phyloP scores from a whole-genome alignment of 768 basidiomycete species.

The Astraeus odoratus region DNA sequence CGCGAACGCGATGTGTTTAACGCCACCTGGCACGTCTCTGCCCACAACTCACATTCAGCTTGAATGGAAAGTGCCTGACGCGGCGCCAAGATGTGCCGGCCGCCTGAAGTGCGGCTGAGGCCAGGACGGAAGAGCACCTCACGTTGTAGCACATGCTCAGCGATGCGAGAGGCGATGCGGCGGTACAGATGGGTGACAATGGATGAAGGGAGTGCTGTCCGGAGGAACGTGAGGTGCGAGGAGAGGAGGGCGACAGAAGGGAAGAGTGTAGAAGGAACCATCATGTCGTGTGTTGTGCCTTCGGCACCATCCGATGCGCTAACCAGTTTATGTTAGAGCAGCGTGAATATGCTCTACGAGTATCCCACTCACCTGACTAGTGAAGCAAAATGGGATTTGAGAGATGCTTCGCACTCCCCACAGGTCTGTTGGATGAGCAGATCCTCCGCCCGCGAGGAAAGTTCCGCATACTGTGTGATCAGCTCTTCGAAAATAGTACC shows the following conservation, averaged over 20 bases:
- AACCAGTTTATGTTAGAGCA: neutral
- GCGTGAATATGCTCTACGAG: neutral
- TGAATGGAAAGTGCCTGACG: conserved; percentile 54
- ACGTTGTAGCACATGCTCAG: conserved; percentile 77
- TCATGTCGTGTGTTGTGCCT: conserved; percentile 25
- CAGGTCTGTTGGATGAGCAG: conserved; percentile 82
- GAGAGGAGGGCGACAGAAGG: conserved; percentile 75
- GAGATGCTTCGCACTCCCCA: conserved; percentile 68
- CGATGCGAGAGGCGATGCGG: conserved; percentile 58
- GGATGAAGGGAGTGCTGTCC: conserved; percentile 51
- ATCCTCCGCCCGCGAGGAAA: conserved; percentile 71
- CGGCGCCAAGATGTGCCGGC: conserved; percentile 16
- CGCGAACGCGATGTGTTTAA: conserved; percentile 41
- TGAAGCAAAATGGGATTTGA: conserved; percentile 66
- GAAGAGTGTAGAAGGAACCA: conserved; percentile 65
- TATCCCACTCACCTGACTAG: conserved; percentile 34
- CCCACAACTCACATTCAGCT: conserved; percentile 77
- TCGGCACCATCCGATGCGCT: neutral
- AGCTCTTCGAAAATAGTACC: conserved; percentile 79
- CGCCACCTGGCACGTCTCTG: conserved; percentile 65
- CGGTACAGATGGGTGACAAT: conserved; percentile 64
- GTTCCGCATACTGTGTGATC: conserved; percentile 51
- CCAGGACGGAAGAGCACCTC: conserved; percentile 74
- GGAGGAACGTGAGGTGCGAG: conserved; percentile 66
- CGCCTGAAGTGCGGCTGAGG: conserved; percentile 35